Percentiles rank a stretch among this genome's conserved stretches.
These are phyloP conservation scores for Xylaria sp. DNA, from an alignment of 2,329 filamentous ascomycete genomes.

Conservation along the genomic window DNA sequence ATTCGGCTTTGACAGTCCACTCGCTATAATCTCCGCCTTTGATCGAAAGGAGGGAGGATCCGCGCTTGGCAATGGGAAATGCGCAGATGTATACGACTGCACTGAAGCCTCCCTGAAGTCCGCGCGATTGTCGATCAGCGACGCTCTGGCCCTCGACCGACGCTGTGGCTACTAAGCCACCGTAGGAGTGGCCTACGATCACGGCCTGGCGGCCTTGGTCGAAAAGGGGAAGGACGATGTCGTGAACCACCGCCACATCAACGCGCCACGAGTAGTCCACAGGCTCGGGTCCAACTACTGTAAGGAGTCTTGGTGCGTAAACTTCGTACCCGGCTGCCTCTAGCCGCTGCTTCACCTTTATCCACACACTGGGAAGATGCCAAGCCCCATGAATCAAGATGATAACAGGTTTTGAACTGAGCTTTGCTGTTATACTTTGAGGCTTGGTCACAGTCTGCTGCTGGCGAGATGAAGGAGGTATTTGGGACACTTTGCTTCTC, in stretches of 20 bases:
- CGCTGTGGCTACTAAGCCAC: constrained; percentile 37
- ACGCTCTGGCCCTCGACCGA: constrained; percentile 32
- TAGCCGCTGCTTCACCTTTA: constrained; percentile 21
- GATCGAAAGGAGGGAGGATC: constrained; percentile 11
- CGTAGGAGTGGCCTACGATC: constrained; percentile 42
- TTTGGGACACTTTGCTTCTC: neutral
- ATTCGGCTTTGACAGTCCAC: constrained; percentile 5
- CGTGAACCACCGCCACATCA: constrained; percentile 32
- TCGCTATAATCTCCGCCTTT: constrained; percentile 8
- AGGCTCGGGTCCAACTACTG: constrained; percentile 23
- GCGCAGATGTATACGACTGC: constrained; percentile 31
- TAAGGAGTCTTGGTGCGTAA: constrained; percentile 22
- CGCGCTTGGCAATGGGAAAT: constrained; percentile 23
- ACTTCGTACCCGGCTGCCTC: constrained; percentile 31
- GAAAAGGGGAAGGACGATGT: constrained; percentile 36
- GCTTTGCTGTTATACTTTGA: neutral
- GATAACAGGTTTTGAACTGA: constrained; percentile 20
- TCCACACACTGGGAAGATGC: constrained; percentile 26
- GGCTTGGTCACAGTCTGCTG: neutral
- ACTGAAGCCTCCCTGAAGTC: constrained; percentile 30
- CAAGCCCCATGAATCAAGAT: constrained; percentile 29
- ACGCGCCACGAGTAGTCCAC: constrained; percentile 30
- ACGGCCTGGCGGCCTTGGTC: constrained; percentile 31
- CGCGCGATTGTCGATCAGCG: constrained; percentile 28
- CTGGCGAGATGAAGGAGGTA: neutral